Evolutionary conservation across 2,329 filamentous ascomycete genomes (phyloP), one percentile per base, ranked within the genome.

Genomic region (Orbilia oligospora): DNA sequence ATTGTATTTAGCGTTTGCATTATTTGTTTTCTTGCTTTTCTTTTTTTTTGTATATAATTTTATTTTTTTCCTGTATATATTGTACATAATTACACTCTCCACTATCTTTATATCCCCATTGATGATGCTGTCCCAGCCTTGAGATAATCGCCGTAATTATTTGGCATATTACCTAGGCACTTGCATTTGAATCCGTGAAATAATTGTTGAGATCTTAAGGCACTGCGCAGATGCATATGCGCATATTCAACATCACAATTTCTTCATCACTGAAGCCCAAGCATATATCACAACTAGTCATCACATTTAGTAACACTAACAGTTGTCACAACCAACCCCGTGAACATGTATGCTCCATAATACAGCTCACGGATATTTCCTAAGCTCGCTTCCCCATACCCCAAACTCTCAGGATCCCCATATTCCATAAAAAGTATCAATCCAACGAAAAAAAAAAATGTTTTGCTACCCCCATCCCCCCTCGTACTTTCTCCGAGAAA

Each of bases 271-370:
- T 41, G 36, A 61, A 36, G 64, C 41, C 48, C 44, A 38, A 49
- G 38, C 24, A 70, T 61, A 65, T 70, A 76, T 66, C 58, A 46
- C 55, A 55, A 51, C 58, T 65, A 41, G 49, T 55, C 70, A 76
- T 76, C 66, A 44, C 46, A 71, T 76, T 72, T 56, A 56, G 72
- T 76, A 76, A 76, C 49, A 58, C 46, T 56, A 76, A 70, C 56
- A 67, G 41, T n/a, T 65, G 66, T 76, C 66, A 76, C 65, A 65
- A 18, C 24, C 14, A 71, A 65, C 36, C 70, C 41, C 70, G 63
- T 67, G 61, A 41, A 30, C 18, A 61, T 30, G 51, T 55, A 58
- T 38, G 61, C 36, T 44, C 56, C 56, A 61, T 44, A 24, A 33
- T 65, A 46, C 53, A 41, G 55, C 44, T 36, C 72, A 76, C 58